Percentiles rank a stretch among this genome's conserved stretches.
Evolutionary conservation across 345 rosid species (phyloP).

Genomic region (Moringa oleifera): DNA sequence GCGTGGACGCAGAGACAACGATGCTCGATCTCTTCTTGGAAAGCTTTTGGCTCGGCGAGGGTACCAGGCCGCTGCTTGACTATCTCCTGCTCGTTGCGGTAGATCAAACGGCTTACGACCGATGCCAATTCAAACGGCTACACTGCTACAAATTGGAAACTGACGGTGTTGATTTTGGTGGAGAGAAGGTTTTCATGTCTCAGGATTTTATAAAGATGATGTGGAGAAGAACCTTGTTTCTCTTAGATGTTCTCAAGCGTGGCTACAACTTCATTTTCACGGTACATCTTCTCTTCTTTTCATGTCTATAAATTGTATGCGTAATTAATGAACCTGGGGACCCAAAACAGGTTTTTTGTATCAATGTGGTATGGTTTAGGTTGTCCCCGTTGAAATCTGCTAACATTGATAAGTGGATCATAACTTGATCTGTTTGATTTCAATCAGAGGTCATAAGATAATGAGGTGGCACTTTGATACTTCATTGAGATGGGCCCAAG

Average conservation of each 20-base stretch:
- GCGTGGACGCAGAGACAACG: slow-evolving; percentile 25
- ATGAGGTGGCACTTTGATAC: too few species aligned
- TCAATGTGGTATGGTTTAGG: too few species aligned
- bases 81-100: slow-evolving; percentile 53
- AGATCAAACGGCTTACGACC: slow-evolving; percentile 62
- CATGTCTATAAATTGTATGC: background rate
- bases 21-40: slow-evolving; percentile 75
- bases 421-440: too few species aligned
- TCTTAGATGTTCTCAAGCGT: slow-evolving; percentile 49
- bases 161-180: slow-evolving; percentile 35
- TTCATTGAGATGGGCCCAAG: too few species aligned
- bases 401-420: too few species aligned
- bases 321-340: too few species aligned
- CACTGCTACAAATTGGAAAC: slow-evolving; percentile 64
- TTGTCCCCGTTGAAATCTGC: too few species aligned
- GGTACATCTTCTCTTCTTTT: slow-evolving; percentile 25
- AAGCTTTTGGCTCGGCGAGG: slow-evolving; percentile 75
- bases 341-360: too few species aligned
- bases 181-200: slow-evolving; percentile 69
- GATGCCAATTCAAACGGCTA: slow-evolving; percentile 55
- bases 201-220: slow-evolving; percentile 67
- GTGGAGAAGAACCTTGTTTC: slow-evolving; percentile 72
- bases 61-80: slow-evolving; percentile 40
- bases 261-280: slow-evolving; percentile 74
- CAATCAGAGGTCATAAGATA: too few species aligned